These are phyloP conservation scores for Saccharomycopsis phalli DNA, from an alignment of 1,139 yeast species.

Conservation along the genomic window DNA sequence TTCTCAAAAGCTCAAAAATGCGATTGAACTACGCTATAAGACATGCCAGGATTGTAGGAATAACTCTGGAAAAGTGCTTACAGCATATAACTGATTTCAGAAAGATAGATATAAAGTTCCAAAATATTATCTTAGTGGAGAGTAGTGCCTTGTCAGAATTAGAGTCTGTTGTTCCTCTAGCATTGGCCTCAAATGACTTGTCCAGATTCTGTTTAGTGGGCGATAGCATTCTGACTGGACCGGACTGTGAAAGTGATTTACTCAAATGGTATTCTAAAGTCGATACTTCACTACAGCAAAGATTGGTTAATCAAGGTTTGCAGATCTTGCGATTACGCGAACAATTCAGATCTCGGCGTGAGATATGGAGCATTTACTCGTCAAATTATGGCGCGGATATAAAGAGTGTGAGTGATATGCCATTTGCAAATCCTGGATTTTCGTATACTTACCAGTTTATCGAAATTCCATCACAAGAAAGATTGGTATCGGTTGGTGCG, in stretches of 20 bases:
- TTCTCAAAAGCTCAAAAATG: constrained; percentile 23
- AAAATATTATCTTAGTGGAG: constrained; percentile 29
- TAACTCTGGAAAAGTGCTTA: constrained; percentile 27
- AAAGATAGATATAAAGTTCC: constrained; percentile 23
- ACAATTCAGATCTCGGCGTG: too few relatives aligned
- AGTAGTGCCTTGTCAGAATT: constrained; percentile 29
- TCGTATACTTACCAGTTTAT: too few relatives aligned
- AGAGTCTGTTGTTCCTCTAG: constrained; percentile 28
- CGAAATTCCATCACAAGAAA: too few relatives aligned
- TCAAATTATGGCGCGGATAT: too few relatives aligned
- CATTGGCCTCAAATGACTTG: constrained; percentile 20
- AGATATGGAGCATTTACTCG: too few relatives aligned
- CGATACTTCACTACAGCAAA: too few relatives aligned
- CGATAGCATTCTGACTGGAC: constrained; percentile 24
- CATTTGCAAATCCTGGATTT: too few relatives aligned
- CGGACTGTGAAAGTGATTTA: not conserved
- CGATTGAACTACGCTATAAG: constrained; percentile 25
- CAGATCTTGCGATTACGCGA: too few relatives aligned
- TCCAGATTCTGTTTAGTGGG: constrained; percentile 30
- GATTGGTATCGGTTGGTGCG: too few relatives aligned
- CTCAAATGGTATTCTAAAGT: constrained; percentile 14
- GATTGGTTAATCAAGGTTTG: too few relatives aligned
- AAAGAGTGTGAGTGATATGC: too few relatives aligned
- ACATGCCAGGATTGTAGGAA: constrained; percentile 29
- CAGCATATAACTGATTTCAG: constrained; percentile 19